phyloP scores from a whole-genome alignment of 164 flowering plant genomes.

The Vitis cinerea region DNA sequence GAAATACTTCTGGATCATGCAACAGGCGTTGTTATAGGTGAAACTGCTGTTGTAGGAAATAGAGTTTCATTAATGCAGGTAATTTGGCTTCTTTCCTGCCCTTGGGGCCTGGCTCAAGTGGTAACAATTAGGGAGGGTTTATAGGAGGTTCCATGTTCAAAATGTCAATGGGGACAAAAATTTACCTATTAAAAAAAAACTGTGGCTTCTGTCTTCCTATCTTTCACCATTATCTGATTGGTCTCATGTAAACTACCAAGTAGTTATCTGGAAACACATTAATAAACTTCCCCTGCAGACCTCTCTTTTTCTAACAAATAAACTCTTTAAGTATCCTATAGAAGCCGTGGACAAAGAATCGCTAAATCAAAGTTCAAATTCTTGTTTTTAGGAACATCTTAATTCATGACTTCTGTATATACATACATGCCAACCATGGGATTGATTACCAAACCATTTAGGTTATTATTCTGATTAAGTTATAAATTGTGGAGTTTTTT shows the following conservation, averaged over 20 bases:
- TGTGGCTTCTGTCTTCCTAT: too few species aligned
- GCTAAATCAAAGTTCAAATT: neutral
- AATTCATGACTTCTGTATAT: neutral
- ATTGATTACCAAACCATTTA: neutral
- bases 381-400: neutral
- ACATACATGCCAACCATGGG: neutral
- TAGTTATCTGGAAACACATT: too few species aligned
- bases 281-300: too few species aligned
- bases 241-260: too few species aligned
- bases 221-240: too few species aligned
- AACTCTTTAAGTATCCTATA: too few species aligned
- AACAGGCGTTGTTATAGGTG: conserved; percentile 90
- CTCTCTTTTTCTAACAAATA: too few species aligned
- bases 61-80: conserved; percentile 91
- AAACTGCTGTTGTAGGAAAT: conserved; percentile 86
- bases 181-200: too few species aligned
- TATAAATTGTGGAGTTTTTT: conserved; percentile 1
- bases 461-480: neutral
- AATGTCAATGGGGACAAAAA: neutral
- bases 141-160: neutral
- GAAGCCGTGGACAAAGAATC: too few species aligned
- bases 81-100: conserved; percentile 12
- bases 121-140: too few species aligned
- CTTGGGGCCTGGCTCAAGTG: too few species aligned
- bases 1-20: conserved; percentile 83